Base-by-base conservation (phyloP, 331 rosid genomes). In the Prunus yedoensis region DNA sequence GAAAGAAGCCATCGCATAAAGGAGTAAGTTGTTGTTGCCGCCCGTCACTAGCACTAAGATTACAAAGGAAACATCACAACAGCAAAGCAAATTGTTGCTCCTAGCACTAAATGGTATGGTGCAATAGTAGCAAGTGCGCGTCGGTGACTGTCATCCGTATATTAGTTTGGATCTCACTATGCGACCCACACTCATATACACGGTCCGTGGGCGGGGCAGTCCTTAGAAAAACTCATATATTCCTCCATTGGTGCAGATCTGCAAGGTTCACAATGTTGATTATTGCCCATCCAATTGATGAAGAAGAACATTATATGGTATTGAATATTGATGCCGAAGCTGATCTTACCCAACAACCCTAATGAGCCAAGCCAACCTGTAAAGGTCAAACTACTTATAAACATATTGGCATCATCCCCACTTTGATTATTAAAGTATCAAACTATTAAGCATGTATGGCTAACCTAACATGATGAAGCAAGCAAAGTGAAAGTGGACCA, bases 301-400 rank as follows among this genome's bases (percentile, higher is more conserved):
- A 16, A 35, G 57, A 68, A 47, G 17, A 57, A 4, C 54, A 71
- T 71, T 18, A 53, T 71, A 38, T 6, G 6, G 9, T 38, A 38
- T 38, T 38, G 43, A 38, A 38, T 38, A 38, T 10, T 68, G 71
- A 56, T 71, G 66, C 50, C 67, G 49, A 71, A 41, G 30, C 30
- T 8, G n/a, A 0, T 27, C 72, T 59, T 4, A n/a, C 71, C 13
- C 66, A 68, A 49, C 58, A 54, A 63, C 30, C 47, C 58, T 75
- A 56, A 70, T 77, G 78, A 67, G 78, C 87, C 89, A 85, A 52
- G 77, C 87, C 89, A 85, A 52, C 73, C 87, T 86, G 85, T 83
- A 81, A 85, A 82, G 86, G 32, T 68, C 67, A 50, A 73, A 75
- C 59, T 11, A 56, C 18, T 66, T 54, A 1, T 12, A 4, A 4